Percentiles rank a stretch among this genome's conserved stretches.
Conservation (phyloP, 768 basidiomycete genomes). For the Porpolomopsis calyptriformis region DNA sequence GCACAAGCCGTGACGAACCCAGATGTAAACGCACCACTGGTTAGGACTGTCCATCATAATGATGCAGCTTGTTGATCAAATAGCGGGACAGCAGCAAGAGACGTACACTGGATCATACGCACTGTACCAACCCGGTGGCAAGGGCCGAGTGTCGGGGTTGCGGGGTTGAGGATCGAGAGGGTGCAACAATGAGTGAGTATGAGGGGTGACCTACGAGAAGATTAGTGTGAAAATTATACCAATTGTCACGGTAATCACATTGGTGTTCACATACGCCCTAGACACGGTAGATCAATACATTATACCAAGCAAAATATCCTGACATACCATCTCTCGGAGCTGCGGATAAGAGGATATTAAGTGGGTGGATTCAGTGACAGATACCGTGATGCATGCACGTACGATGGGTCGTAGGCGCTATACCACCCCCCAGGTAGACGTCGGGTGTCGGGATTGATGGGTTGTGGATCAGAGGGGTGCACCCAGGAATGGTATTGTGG, state of each 20-base stretch:
- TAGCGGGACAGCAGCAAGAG: no score
- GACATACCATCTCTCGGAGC: conserved; percentile 1
- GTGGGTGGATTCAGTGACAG: not conserved
- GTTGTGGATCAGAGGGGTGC: not conserved
- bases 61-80: no score
- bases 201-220: not conserved
- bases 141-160: not conserved
- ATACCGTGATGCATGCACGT: not conserved
- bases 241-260: not conserved
- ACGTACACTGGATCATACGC: conserved; percentile 1
- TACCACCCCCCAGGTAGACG: not conserved
- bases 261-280: conserved; percentile 1
- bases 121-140: not conserved
- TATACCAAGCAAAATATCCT: not conserved
- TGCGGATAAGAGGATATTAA: not conserved
- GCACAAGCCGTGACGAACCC: not conserved
- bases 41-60: not conserved
- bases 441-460: not conserved
- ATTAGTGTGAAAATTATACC: not conserved
- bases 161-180: not conserved
- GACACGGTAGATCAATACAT: not conserved
- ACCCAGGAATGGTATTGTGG: not conserved
- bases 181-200: not conserved
- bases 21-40: not conserved
- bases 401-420: not conserved